These are phyloP conservation scores for Nicotiana attenuata DNA, from an alignment of 257 asterid genomes.

Conservation along the genomic window DNA sequence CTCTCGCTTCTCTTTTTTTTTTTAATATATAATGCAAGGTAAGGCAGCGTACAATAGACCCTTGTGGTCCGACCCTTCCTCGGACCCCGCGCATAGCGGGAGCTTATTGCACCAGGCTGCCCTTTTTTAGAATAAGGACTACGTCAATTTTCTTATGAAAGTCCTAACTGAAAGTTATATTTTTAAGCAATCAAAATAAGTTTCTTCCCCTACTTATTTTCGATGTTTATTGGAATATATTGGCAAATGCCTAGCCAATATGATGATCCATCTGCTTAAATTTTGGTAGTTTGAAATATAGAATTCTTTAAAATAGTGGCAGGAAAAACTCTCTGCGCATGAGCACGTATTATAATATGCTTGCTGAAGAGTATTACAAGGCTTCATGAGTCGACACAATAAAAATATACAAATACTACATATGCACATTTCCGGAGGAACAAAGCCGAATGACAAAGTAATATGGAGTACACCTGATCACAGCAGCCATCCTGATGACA, in stretches of 20 bases:
- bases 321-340: not conserved
- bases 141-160: not conserved
- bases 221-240: not conserved
- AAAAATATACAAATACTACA: not conserved
- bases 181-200: not conserved
- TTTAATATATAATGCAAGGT: not conserved
- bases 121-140: too few species aligned
- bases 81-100: too few species aligned
- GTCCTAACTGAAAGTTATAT: not conserved
- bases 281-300: not conserved
- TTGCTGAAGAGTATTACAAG: not conserved
- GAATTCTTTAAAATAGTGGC: not conserved
- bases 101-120: too few species aligned
- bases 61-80: too few species aligned
- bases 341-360: not conserved
- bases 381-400: not conserved
- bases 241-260: not conserved
- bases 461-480: not conserved
- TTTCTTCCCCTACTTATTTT: not conserved
- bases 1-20: not conserved
- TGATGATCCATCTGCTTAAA: not conserved
- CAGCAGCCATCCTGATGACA: not conserved
- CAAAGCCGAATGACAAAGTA: not conserved
- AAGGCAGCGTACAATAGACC: too few species aligned
- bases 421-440: not conserved